Evolutionary conservation across 1,284 basidiomycete species (phyloP).

Genomic region (Ceratobasidium sp.): DNA sequence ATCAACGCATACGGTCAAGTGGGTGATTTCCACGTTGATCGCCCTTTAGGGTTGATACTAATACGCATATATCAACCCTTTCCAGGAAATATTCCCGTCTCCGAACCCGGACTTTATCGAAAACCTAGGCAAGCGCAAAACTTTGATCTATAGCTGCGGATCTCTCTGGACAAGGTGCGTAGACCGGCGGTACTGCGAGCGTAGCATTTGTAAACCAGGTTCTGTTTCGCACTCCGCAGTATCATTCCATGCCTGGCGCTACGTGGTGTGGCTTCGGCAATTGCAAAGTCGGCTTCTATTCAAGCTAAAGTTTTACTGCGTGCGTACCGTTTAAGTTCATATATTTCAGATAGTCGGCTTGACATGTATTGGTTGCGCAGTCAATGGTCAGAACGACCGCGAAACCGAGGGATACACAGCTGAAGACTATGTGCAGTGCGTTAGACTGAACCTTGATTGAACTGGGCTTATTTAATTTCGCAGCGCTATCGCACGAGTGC

Average conservation of each 20-base stretch:
- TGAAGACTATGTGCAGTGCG: constrained; percentile 83
- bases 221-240: constrained; percentile 57
- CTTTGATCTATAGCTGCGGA: constrained; percentile 92
- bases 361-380: constrained; percentile 59
- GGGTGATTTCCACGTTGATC: constrained; percentile 42
- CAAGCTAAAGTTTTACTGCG: constrained; percentile 87
- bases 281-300: constrained; percentile 80
- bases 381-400: constrained; percentile 91
- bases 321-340: constrained; percentile 60
- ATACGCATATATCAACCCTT: constrained; percentile 27
- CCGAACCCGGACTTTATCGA: constrained; percentile 87
- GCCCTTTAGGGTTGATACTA: not conserved
- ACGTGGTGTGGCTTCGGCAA: constrained; percentile 82
- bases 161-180: constrained; percentile 90
- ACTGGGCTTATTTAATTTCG: constrained; percentile 39
- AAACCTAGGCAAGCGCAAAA: constrained; percentile 72
- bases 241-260: constrained; percentile 93
- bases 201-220: not conserved
- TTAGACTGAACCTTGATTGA: constrained; percentile 13
- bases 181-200: constrained; percentile 22
- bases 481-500: constrained; percentile 77
- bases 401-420: constrained; percentile 91
- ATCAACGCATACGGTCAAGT: constrained; percentile 91
- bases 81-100: constrained; percentile 83
- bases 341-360: not conserved